phyloP scores from a whole-genome alignment of 164 flowering plant genomes.

The Vitis rupestris region DNA sequence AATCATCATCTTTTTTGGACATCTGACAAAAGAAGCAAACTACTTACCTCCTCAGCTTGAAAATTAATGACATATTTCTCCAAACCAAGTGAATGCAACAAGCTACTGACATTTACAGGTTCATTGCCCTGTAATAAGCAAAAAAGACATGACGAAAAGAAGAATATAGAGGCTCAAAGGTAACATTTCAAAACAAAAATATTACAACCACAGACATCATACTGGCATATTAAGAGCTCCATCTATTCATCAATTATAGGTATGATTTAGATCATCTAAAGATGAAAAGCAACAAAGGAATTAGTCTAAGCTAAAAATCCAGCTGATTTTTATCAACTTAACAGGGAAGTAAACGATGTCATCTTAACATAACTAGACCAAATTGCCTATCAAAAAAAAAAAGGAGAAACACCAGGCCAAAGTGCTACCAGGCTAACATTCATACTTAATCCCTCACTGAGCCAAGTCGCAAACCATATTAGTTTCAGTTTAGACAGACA shows the following conservation, averaged over 20 bases:
- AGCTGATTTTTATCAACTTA: no score
- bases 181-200: background rate
- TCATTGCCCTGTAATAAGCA: conserved; percentile 25
- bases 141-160: conserved; percentile 4
- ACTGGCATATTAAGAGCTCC: background rate
- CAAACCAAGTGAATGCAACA: conserved; percentile 46
- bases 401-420: no score
- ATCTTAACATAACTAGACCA: no score
- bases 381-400: no score
- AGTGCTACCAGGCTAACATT: no score
- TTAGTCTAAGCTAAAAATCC: no score
- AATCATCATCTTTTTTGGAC: background rate
- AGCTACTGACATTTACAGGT: conserved; percentile 34
- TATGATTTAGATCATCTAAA: background rate
- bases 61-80: conserved; percentile 40
- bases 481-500: no score
- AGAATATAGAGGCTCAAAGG: background rate
- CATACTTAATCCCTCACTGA: no score
- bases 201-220: background rate
- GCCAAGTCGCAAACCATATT: no score
- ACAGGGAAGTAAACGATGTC: no score
- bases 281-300: background rate
- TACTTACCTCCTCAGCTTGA: conserved; percentile 53
- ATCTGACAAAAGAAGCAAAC: background rate
- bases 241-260: background rate